phyloP scores from a whole-genome alignment of 352 stramenopile species.

The Phytophthora crassamura region DNA sequence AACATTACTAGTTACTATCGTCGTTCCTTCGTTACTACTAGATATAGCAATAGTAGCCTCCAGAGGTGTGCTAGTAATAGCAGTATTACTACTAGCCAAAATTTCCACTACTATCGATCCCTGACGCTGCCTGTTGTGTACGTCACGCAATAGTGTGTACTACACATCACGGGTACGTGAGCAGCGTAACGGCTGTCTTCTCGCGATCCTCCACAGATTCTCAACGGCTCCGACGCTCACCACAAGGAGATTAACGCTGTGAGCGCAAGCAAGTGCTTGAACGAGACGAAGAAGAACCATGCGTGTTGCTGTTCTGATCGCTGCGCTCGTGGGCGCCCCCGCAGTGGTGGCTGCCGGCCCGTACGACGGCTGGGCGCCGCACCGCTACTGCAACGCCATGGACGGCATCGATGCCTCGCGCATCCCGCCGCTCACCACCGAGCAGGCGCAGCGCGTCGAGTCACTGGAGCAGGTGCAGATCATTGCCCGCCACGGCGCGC shows the following conservation, averaged over 20 bases:
- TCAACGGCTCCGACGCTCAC: too few relatives aligned
- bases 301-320: slow-evolving; percentile 36
- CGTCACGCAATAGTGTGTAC: too few relatives aligned
- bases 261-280: background rate
- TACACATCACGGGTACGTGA: too few relatives aligned
- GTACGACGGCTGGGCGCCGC: slow-evolving; percentile 82
- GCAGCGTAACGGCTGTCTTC: too few relatives aligned
- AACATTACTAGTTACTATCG: too few relatives aligned
- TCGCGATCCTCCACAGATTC: too few relatives aligned
- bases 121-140: background rate
- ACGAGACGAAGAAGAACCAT: slow-evolving; percentile 24
- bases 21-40: too few relatives aligned
- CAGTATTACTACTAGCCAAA: too few relatives aligned
- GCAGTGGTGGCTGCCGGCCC: slow-evolving; percentile 33
- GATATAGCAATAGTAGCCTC: too few relatives aligned
- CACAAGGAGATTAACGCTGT: slow-evolving; percentile 13
- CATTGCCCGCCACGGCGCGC: slow-evolving; percentile 78
- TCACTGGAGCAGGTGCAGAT: slow-evolving; percentile 88
- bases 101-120: too few relatives aligned
- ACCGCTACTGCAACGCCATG: slow-evolving; percentile 84
- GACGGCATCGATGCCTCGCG: slow-evolving; percentile 60
- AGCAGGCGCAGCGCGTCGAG: slow-evolving; percentile 64
- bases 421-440: slow-evolving; percentile 64
- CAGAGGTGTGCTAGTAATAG: too few relatives aligned
- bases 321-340: slow-evolving; percentile 18